A percentile compares a stretch with the other conserved stretches of the same genome.
Conservation (phyloP, 1,284 basidiomycete genomes). For the Caloboletus firmus region DNA sequence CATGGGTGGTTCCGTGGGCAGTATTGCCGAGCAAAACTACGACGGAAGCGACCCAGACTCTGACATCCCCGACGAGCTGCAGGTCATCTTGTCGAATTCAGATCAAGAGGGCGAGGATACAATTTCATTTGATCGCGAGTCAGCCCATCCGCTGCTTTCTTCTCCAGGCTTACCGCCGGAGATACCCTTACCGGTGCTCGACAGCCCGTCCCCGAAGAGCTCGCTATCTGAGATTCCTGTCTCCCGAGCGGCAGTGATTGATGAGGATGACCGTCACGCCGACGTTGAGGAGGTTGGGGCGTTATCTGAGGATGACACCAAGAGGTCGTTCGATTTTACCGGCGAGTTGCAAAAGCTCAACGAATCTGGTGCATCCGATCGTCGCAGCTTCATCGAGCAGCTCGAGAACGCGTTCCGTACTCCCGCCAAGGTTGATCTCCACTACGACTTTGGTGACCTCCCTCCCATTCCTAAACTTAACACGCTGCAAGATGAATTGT, state of each 20-base stretch:
- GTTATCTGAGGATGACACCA: conserved; percentile 59
- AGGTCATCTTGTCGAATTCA: conserved; percentile 56
- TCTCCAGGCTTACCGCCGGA: conserved; percentile 46
- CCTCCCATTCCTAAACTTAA: conserved; percentile 41
- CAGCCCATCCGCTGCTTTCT: conserved; percentile 19
- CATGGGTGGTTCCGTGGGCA: conserved; percentile 56
- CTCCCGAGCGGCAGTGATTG: conserved; percentile 47
- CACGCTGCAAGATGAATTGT: conserved; percentile 30
- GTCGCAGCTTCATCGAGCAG: conserved; percentile 80
- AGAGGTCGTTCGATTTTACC: conserved; percentile 85
- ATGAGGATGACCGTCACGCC: conserved; percentile 45
- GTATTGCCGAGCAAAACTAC: conserved; percentile 42
- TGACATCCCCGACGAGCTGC: conserved; percentile 75
- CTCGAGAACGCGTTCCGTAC: conserved; percentile 76
- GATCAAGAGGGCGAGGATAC: conserved; percentile 46
- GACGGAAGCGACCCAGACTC: conserved; percentile 64
- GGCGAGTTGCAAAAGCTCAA: conserved; percentile 72
- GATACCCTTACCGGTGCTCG: conserved; percentile 38
- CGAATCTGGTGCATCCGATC: conserved; percentile 64
- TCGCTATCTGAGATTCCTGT: conserved; percentile 35
- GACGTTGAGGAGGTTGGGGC: conserved; percentile 47
- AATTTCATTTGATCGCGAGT: conserved; percentile 38
- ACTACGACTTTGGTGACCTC: conserved; percentile 47
- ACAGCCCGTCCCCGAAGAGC: conserved; percentile 16
- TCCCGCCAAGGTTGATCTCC: conserved; percentile 62